phyloP scores from a whole-genome alignment of 176 grass and related monocot genomes.

The Carex myosuroides region DNA sequence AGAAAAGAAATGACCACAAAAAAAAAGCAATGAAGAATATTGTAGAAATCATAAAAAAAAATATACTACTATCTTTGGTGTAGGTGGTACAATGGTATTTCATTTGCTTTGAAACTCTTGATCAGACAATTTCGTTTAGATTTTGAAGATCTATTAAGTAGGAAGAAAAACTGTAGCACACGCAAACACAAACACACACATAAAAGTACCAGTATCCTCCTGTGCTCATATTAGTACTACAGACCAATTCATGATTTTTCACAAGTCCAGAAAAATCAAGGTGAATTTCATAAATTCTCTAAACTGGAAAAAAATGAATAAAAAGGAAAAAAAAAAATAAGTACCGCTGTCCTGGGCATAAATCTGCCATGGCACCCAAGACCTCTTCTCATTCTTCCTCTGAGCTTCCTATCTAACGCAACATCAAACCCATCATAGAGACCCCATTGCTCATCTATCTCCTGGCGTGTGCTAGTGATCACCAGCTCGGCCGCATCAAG shows the following conservation, averaged over 20 bases:
- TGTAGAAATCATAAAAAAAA: no score
- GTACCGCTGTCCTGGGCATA: conserved; percentile 95
- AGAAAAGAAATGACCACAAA: not conserved
- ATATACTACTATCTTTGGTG: no score
- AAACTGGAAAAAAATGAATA: not conserved
- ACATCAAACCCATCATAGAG: conserved; percentile 92
- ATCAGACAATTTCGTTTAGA: not conserved
- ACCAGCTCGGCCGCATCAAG: conserved; percentile 85
- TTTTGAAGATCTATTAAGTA: not conserved
- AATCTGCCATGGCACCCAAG: conserved; percentile 63
- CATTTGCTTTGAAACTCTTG: no score
- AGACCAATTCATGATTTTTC: not conserved
- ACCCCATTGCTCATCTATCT: conserved; percentile 98
- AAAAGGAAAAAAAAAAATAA: not conserved
- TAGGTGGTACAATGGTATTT: no score
- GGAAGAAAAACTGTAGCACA: not conserved
- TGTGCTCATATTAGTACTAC: not conserved
- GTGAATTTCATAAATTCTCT: not conserved
- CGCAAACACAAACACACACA: not conserved
- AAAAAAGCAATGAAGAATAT: not conserved
- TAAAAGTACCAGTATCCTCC: not conserved
- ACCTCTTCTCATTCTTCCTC: conserved; percentile 44
- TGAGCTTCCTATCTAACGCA: conserved; percentile 71
- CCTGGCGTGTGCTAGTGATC: conserved; percentile 92
- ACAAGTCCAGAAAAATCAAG: not conserved